Evolutionary conservation across 345 rosid genomes (phyloP).

Genomic region (Salix arbutifolia): DNA sequence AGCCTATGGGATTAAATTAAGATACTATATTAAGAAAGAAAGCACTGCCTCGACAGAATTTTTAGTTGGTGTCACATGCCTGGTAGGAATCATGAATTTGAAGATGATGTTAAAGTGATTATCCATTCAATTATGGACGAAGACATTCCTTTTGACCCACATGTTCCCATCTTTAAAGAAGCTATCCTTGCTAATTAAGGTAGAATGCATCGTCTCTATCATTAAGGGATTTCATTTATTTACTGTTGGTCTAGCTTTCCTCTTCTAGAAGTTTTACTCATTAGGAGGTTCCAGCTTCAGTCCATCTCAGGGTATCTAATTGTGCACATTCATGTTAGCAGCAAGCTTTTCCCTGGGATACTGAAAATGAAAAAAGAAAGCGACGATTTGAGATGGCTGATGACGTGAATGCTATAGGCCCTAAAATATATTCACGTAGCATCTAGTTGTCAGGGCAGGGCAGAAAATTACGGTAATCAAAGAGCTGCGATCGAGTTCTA

Average conservation of each 20-base stretch:
- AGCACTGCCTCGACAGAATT: conserved; percentile 1
- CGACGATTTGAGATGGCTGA: too few relatives aligned
- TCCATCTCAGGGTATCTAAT: too few relatives aligned
- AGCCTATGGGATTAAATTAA: conserved; percentile 4
- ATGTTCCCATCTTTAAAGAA: not conserved
- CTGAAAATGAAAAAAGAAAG: too few relatives aligned
- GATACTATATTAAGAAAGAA: conserved; percentile 5
- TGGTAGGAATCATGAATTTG: conserved; percentile 6
- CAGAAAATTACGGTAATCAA: too few relatives aligned
- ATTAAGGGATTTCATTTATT: not conserved
- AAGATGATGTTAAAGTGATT: conserved; percentile 7
- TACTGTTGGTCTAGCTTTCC: too few relatives aligned
- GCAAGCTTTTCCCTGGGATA: too few relatives aligned
- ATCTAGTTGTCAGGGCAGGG: too few relatives aligned
- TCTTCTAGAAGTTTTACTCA: too few relatives aligned
- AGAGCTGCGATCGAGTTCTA: not conserved
- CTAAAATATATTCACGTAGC: too few relatives aligned
- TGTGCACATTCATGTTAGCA: too few relatives aligned
- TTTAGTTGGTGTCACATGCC: conserved; percentile 23
- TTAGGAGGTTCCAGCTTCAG: too few relatives aligned
- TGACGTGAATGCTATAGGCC: not conserved
- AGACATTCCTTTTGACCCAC: not conserved
- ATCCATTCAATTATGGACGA: not conserved
- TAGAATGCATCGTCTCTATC: not conserved
- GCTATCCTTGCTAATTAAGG: not conserved